These are phyloP conservation scores for Diospyros lotus DNA, from an alignment of 148 eudicot genomes.

Conservation along the genomic window DNA sequence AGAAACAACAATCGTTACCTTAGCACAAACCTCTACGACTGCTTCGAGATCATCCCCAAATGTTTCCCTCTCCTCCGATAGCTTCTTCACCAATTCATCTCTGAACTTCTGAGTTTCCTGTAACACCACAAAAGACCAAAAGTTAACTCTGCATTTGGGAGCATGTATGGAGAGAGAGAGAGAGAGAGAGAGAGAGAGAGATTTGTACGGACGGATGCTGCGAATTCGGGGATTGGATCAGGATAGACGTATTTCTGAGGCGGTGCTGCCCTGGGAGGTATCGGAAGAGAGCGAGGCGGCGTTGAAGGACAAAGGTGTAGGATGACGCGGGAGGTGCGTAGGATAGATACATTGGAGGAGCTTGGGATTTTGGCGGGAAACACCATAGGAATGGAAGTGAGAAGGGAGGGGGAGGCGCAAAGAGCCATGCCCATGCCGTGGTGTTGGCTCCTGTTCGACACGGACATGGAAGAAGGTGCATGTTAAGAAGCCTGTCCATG, in stretches of 20 bases:
- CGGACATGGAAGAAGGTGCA: neutral
- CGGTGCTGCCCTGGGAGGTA: conserved; percentile 21
- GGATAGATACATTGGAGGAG: conserved; percentile 16
- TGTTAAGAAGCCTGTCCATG: neutral
- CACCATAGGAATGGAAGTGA: neutral
- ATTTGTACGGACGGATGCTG: conserved; percentile 29
- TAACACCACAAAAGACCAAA: neutral
- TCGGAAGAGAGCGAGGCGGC: conserved; percentile 6
- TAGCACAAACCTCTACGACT: conserved; percentile 36
- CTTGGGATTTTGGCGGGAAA: conserved; percentile 45
- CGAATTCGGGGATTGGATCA: conserved; percentile 59
- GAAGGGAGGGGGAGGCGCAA: conserved; percentile 5
- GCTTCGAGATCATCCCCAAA: conserved; percentile 38
- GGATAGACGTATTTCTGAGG: conserved; percentile 38
- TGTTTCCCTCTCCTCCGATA: conserved; percentile 28
- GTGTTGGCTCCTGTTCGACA: neutral
- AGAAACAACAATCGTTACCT: conserved; percentile 29
- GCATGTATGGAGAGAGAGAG: neutral
- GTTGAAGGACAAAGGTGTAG: conserved; percentile 13
- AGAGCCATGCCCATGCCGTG: conserved; percentile 18
- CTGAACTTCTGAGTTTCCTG: conserved; percentile 54
- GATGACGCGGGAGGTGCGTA: conserved; percentile 24
- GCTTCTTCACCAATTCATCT: conserved; percentile 34
- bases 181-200: neutral
- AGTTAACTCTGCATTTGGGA: neutral